Evolutionary conservation across 169 alveolate genomes (phyloP).

Genomic region (Toxoplasma gondii): DNA sequence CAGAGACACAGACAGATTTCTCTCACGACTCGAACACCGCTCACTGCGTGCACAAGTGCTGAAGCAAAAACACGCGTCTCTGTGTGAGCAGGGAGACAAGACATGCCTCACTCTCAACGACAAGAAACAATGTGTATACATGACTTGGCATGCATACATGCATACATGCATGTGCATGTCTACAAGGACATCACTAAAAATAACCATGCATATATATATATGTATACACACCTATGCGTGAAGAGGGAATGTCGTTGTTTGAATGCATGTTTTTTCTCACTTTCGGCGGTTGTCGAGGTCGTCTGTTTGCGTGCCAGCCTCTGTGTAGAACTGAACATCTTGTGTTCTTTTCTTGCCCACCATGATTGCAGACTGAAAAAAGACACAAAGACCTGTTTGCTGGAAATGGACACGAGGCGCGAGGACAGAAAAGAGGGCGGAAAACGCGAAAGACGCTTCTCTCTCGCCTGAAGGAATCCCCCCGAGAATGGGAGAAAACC

Average conservation of each 20-base stretch:
- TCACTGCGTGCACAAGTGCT: too few relatives aligned
- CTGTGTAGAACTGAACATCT: constrained; percentile 96
- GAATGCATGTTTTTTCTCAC: constrained; percentile 17
- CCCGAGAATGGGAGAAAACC: background rate
- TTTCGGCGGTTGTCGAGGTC: constrained; percentile 94
- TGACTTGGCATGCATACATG: background rate
- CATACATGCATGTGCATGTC: background rate
- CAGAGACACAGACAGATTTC: too few relatives aligned
- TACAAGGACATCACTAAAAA: background rate
- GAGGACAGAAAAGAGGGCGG: background rate
- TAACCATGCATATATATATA: background rate
- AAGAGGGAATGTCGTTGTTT: background rate
- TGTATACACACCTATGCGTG: background rate
- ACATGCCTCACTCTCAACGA: too few relatives aligned
- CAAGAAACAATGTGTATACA: too few relatives aligned
- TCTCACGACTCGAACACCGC: too few relatives aligned
- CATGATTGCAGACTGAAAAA: constrained; percentile 86
- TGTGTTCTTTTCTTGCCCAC: constrained; percentile 94
- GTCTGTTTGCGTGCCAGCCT: constrained; percentile 96
- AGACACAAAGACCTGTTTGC: background rate
- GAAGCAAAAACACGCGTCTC: too few relatives aligned
- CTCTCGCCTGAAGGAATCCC: background rate
- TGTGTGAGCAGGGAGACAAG: too few relatives aligned
- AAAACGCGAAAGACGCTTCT: background rate
- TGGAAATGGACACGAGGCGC: background rate